Percentiles rank a stretch among this genome's conserved stretches.
phyloP scores from a whole-genome alignment of 345 rosid species.

The Theobroma cacao region DNA sequence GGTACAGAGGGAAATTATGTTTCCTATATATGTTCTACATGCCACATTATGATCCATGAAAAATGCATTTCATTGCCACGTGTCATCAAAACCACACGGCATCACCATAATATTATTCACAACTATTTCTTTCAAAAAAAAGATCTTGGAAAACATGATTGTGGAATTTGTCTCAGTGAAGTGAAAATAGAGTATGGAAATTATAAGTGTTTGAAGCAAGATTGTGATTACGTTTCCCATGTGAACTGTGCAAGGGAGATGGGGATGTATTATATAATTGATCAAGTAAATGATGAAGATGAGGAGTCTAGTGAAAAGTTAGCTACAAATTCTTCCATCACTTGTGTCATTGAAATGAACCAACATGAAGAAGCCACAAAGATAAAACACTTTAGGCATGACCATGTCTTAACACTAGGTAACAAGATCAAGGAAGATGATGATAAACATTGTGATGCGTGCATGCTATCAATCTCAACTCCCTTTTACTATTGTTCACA shows the following conservation, averaged over 20 bases:
- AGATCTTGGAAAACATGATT: background rate
- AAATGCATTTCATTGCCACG: too few species aligned
- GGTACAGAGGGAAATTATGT: background rate
- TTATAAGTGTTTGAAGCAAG: conserved; percentile 2
- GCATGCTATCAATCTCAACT: too few species aligned
- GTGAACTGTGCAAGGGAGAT: conserved; percentile 22
- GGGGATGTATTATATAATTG: conserved; percentile 22
- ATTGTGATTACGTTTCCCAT: conserved; percentile 16
- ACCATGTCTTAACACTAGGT: too few species aligned
- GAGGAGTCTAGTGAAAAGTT: background rate
- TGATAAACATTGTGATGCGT: too few species aligned
- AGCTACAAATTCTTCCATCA: too few species aligned
- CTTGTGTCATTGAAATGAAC: too few species aligned
- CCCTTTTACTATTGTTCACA: too few species aligned
- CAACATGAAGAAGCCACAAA: background rate
- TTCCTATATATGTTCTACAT: conserved; percentile 6
- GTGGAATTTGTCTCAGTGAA: too few species aligned
- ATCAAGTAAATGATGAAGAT: background rate
- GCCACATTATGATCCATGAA: too few species aligned
- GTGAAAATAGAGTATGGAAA: conserved; percentile 14
- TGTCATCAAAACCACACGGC: conserved; percentile 1
- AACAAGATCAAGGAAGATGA: too few species aligned
- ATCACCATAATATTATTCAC: background rate
- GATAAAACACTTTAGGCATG: background rate
- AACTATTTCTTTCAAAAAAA: background rate